Conservation (phyloP, 345 rosid genomes). For the Syzygium jambos region DNA sequence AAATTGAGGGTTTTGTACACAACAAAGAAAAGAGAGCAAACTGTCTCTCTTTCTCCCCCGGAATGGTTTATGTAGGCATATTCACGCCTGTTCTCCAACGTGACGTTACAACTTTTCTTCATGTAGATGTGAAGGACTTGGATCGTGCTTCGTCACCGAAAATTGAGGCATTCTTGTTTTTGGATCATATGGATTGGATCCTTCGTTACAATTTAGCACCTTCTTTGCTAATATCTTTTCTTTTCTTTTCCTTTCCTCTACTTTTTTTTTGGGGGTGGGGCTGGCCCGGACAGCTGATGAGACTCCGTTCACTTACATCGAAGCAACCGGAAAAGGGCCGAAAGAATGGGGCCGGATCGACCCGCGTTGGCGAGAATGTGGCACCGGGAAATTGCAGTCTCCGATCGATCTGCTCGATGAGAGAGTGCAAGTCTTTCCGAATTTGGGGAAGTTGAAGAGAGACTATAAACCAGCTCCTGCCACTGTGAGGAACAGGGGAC, state of each 20-base stretch:
- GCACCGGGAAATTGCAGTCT: conserved; percentile 49
- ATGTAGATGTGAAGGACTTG: not conserved
- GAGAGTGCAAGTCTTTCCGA: conserved; percentile 12
- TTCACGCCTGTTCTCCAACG: not conserved
- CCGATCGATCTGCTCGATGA: conserved; percentile 40
- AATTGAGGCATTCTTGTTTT: not conserved
- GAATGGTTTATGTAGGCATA: not conserved
- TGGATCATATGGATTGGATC: not conserved
- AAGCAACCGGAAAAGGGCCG: conserved; percentile 38
- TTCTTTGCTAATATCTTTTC: not conserved
- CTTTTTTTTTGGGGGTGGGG: not conserved
- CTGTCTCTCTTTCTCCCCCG: not conserved
- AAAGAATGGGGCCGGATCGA: conserved; percentile 33
- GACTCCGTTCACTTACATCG: conserved; percentile 22
- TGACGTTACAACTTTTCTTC: not conserved
- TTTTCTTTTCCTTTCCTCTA: not conserved
- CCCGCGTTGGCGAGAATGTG: conserved; percentile 46
- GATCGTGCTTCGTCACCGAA: not conserved
- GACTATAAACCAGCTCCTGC: conserved; percentile 57
- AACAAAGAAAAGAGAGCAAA: too few relatives aligned
- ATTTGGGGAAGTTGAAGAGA: conserved; percentile 24
- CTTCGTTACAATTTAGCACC: not conserved
- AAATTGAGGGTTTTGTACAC: not conserved
- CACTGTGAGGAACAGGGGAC: conserved; percentile 46
- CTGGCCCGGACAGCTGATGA: conserved; percentile 26